These are phyloP conservation scores for Sideroxylon spinosum DNA, from an alignment of 179 eudicot species.

Conservation along the genomic window DNA sequence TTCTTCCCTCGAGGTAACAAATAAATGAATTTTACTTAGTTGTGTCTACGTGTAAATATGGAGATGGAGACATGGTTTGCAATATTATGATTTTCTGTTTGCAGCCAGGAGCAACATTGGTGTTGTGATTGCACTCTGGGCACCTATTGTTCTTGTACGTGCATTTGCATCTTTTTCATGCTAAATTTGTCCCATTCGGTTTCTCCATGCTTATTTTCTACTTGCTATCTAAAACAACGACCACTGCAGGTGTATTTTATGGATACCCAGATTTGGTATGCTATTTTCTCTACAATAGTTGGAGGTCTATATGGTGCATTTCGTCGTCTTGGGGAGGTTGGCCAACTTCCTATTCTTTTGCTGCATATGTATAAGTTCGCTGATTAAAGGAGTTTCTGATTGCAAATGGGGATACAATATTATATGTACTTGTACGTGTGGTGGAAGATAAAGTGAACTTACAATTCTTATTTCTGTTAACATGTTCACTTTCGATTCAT, in stretches of 20 bases:
- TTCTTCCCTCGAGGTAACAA: slow-evolving; percentile 87
- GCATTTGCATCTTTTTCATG: not conserved
- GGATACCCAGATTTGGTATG: slow-evolving; percentile 63
- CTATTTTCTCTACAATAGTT: slow-evolving; percentile 53
- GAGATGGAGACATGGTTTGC: not conserved
- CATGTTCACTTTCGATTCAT: too few relatives aligned
- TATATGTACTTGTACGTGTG: too few relatives aligned
- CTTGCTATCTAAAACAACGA: slow-evolving; percentile 6
- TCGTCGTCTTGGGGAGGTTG: slow-evolving; percentile 65
- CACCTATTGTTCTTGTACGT: slow-evolving; percentile 84
- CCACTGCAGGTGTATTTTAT: slow-evolving; percentile 51
- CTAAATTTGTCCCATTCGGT: not conserved
- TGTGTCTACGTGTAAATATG: not conserved
- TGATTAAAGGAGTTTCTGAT: too few relatives aligned
- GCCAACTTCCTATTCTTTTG: not conserved
- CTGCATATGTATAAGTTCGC: too few relatives aligned
- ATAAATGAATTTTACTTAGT: not conserved
- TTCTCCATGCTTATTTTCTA: slow-evolving; percentile 4
- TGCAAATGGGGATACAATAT: too few relatives aligned
- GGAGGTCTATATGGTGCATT: slow-evolving; percentile 60
- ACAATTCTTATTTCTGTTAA: too few relatives aligned
- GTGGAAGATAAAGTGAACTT: too few relatives aligned
- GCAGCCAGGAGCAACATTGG: slow-evolving; percentile 92
- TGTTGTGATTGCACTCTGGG: slow-evolving; percentile 93
- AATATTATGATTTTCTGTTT: slow-evolving; percentile 18